phyloP scores from a whole-genome alignment of 495 filamentous ascomycete species.

The Hyaloscypha variabilis region DNA sequence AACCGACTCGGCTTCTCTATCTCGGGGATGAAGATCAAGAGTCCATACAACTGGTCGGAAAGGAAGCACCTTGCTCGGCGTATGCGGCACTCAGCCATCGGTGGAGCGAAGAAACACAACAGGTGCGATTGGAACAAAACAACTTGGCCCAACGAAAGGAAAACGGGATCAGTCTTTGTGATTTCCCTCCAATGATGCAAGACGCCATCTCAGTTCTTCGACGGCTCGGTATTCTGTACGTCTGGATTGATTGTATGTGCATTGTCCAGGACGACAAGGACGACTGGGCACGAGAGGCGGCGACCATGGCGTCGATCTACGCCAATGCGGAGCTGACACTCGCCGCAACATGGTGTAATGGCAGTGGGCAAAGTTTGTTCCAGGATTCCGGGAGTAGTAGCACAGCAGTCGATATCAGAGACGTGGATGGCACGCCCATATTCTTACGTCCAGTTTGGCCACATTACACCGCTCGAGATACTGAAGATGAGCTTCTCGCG shows the following conservation, averaged over 20 bases:
- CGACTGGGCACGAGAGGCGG: slow-evolving; percentile 27
- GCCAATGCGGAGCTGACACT: slow-evolving; percentile 6
- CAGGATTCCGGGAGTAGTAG: neutral
- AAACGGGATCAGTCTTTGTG: neutral
- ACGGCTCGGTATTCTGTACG: slow-evolving; percentile 16
- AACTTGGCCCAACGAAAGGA: slow-evolving; percentile 1
- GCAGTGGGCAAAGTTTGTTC: slow-evolving; percentile 1
- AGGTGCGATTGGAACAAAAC: neutral
- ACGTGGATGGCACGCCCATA: neutral
- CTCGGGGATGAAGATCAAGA: slow-evolving; percentile 4
- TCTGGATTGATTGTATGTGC: slow-evolving; percentile 32
- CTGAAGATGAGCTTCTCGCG: neutral
- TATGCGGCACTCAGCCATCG: slow-evolving; percentile 6
- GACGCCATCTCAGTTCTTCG: slow-evolving; percentile 22
- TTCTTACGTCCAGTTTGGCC: slow-evolving; percentile 6
- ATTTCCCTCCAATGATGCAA: slow-evolving; percentile 7
- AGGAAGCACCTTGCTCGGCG: neutral
- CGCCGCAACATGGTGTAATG: slow-evolving; percentile 2
- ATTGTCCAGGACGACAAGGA: slow-evolving; percentile 30
- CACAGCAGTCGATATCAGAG: neutral
- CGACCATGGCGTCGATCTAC: slow-evolving; percentile 21
- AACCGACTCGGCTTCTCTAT: slow-evolving; percentile 1
- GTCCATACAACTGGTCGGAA: neutral
- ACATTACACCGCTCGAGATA: neutral
- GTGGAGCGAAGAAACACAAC: slow-evolving; percentile 4